Evolutionary conservation across 2,329 filamentous ascomycete genomes (phyloP).

Genomic region (Tolypocladium ophioglossoides): DNA sequence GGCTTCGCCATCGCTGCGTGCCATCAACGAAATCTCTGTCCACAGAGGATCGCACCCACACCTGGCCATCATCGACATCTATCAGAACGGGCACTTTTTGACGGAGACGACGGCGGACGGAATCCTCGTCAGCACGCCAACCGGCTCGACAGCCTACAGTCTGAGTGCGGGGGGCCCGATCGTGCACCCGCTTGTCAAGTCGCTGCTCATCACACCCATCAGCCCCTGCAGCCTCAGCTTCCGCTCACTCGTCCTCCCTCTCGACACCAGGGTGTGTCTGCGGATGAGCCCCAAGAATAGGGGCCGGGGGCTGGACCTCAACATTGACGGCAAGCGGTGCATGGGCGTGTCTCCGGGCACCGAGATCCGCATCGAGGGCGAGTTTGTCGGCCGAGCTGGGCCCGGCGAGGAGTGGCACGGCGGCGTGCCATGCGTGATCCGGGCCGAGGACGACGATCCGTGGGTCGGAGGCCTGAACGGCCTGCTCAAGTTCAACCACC

Average conservation of each 20-base stretch:
- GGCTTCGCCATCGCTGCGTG: conserved; percentile 41
- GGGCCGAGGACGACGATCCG: conserved; percentile 69
- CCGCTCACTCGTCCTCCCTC: conserved; percentile 77
- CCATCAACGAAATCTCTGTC: conserved; percentile 91
- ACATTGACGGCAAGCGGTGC: conserved; percentile 64
- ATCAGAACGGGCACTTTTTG: conserved; percentile 76
- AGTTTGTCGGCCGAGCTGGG: conserved; percentile 50
- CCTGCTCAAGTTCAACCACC: conserved; percentile 92
- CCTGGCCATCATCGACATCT: conserved; percentile 84
- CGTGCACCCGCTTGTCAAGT: conserved; percentile 84
- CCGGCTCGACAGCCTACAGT: conserved; percentile 90
- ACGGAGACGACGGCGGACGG: conserved; percentile 94
- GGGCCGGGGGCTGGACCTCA: conserved; percentile 66
- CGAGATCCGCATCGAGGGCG: conserved; percentile 83
- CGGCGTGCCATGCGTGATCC: conserved; percentile 85
- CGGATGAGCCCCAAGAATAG: conserved; percentile 73
- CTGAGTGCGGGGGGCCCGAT: conserved; percentile 89
- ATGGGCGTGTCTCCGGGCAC: conserved; percentile 61
- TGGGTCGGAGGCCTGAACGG: conserved; percentile 96
- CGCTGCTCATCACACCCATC: conserved; percentile 84
- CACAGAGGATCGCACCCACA: conserved; percentile 87
- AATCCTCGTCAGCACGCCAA: conserved; percentile 88
- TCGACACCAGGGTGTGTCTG: conserved; percentile 74
- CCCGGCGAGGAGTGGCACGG: conserved; percentile 49
- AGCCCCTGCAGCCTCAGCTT: conserved; percentile 89